These are phyloP conservation scores for Lichtheimia corymbifera DNA, from an alignment of 371 early-diverging fungal genomes.

Conservation along the genomic window DNA sequence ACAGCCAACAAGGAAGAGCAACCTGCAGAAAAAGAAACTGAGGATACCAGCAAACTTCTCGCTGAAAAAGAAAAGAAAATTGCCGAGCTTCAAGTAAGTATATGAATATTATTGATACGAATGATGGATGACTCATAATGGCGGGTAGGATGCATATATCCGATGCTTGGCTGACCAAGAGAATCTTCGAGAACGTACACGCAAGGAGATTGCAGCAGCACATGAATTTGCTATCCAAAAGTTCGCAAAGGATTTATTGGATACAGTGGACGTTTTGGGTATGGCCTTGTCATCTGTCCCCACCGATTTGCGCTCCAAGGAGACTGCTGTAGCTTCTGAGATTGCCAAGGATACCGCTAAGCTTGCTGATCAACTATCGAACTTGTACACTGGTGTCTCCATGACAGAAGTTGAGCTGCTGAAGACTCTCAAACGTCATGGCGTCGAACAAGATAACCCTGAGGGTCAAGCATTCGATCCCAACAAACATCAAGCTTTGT, in stretches of 20 bases:
- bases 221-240: conserved; percentile 90
- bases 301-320: conserved; percentile 36
- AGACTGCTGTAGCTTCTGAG: conserved; percentile 22
- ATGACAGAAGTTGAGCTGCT: conserved; percentile 89
- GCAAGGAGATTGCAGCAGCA: conserved; percentile 82
- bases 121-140: neutral
- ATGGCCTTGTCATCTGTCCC: conserved; percentile 88
- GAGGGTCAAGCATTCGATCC: conserved; percentile 91
- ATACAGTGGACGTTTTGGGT: conserved; percentile 88
- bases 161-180: conserved; percentile 95
- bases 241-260: conserved; percentile 96
- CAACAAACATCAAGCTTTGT: conserved; percentile 92
- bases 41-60: conserved; percentile 41
- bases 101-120: neutral
- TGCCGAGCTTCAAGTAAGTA: conserved; percentile 74
- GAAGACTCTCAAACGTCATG: conserved; percentile 87
- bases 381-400: conserved; percentile 85
- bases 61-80: conserved; percentile 82
- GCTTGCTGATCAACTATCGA: conserved; percentile 66
- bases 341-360: conserved; percentile 47
- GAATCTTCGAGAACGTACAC: conserved; percentile 89
- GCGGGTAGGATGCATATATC: conserved; percentile 69
- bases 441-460: conserved; percentile 82
- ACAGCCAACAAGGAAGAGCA: conserved; percentile 25
- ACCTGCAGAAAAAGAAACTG: conserved; percentile 15